Percentiles rank a stretch among this genome's conserved stretches.
Conservation (phyloP, 208 protist genomes). For the Trypanosoma vivax region DNA sequence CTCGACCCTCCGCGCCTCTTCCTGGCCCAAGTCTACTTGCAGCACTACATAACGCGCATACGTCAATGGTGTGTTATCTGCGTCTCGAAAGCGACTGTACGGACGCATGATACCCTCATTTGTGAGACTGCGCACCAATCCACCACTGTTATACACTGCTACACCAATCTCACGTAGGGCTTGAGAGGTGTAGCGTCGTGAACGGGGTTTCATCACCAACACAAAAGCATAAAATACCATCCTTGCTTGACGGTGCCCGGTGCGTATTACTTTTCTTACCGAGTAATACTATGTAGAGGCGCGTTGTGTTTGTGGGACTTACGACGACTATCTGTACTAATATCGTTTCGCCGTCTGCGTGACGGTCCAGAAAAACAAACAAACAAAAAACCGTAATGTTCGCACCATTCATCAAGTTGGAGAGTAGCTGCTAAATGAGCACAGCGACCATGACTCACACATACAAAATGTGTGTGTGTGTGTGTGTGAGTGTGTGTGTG, state of each 20-base stretch:
- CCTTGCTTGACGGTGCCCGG: not conserved
- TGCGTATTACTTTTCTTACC: not conserved
- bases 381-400: too few relatives aligned
- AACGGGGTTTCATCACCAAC: slow-evolving; percentile 78
- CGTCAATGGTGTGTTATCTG: slow-evolving; percentile 65
- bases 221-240: slow-evolving; percentile 89
- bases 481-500: too few relatives aligned
- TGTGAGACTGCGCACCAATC: slow-evolving; percentile 68
- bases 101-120: slow-evolving; percentile 89
- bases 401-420: too few relatives aligned
- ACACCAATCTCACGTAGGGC: slow-evolving; percentile 74
- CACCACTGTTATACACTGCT: slow-evolving; percentile 66
- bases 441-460: too few relatives aligned
- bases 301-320: too few relatives aligned
- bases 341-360: too few relatives aligned
- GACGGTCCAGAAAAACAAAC: too few relatives aligned
- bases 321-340: too few relatives aligned
- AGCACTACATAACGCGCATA: slow-evolving; percentile 83
- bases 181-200: slow-evolving; percentile 62
- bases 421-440: too few relatives aligned
- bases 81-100: slow-evolving; percentile 76
- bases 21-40: slow-evolving; percentile 82
- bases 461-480: too few relatives aligned
- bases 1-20: slow-evolving; percentile 70
- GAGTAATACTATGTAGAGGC: not conserved